Evolutionary conservation across 371 early-diverging fungal species (phyloP), one percentile per base, ranked within the genome.

Genomic region (Circinella minor): DNA sequence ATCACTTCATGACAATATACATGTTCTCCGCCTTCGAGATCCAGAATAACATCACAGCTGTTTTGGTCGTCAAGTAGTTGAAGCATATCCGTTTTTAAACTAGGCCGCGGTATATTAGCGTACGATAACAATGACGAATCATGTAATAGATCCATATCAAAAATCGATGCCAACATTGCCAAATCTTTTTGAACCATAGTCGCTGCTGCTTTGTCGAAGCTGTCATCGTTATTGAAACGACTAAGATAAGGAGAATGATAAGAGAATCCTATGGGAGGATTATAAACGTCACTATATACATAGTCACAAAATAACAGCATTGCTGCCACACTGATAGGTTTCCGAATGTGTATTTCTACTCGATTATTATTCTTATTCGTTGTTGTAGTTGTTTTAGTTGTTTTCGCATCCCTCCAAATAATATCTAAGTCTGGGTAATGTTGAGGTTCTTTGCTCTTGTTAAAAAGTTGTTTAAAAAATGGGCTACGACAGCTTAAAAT

Each of bases 1-100:
- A 93, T 74, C 4, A 86, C 61, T 57, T 86, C 85, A 71, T 93
- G 91, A 1, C 85, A 85, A 3, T 74, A 62, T 36, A 87, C 34
- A 3, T 55, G 37, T 3, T 61, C 65, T 4, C 81, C 78, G 47
- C 81, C 76, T 27, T 77, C 75, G 14, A 82, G 70, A n/a, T 78
- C 57, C 36, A 92, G 69, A 4, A 63, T 61, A 1, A 88, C 76
- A 74, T 90, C 86, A 6, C 69, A 61, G 1, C 63, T 34, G 10
- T 63, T 67, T 66, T 61, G 49, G 4, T 65, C 60, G 11, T 64
- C 66, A 1, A 71, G 43, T 7, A 75, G 67, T 3, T 13, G 11
- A 10, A 67, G 48, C 6, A 77, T 14, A 47, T 73, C 65, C 3
- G 17, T 17, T 34, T 46, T 61, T n/a, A 80, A 43, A 0, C 75